Evolutionary conservation across 371 early-diverging fungal species (phyloP), one percentile per base, ranked within the genome.

Genomic region (Mucor mucedo): DNA sequence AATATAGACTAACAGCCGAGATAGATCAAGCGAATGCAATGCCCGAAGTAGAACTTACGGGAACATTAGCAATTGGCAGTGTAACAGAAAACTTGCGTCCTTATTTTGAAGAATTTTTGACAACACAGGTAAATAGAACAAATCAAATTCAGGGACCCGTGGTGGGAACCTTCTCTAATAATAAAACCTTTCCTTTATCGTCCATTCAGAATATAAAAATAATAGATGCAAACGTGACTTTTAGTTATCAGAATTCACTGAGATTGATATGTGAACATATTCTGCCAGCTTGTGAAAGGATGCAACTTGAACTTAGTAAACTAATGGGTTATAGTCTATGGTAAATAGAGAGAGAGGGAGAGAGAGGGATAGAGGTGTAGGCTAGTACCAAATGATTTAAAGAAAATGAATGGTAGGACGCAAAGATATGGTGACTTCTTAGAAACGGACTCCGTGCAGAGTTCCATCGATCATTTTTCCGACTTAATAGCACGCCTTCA

Each of bases 31-130:
- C 57, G 5, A 45, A 33, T 8, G 62, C 62, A 3, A 70, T 70
- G 65, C 70, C 70, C 9, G 65, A 65, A 28, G 63, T 70, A 5
- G 70, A 70, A 11, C n/a, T 70, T 9, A 58, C 65, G 16, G 65
- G 53, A 2, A 38, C 62, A 16, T 47, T 70, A 9, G 70, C 70
- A 0, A 65, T 62, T n/a, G 70, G 70, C 10, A 55, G 42, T 44
- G 42, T 65, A 4, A 58, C 70, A 0, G 54, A 44, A 21, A 14
- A 53, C 11, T 35, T 65, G n/a, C 65, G 53, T 3, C 50, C 57
- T 5, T 58, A 65, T 5, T 54, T 70, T n/a, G 16, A 21, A 39
- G 66, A 70, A 2, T 58, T 42, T 52, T 48, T 70, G 41, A 60
- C 69, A 45, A 50, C 69, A 29, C 60, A 60, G 60, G 63, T 59